Base-by-base conservation (phyloP, 2,329 filamentous ascomycete genomes). In the Pestalotiopsis sp. region DNA sequence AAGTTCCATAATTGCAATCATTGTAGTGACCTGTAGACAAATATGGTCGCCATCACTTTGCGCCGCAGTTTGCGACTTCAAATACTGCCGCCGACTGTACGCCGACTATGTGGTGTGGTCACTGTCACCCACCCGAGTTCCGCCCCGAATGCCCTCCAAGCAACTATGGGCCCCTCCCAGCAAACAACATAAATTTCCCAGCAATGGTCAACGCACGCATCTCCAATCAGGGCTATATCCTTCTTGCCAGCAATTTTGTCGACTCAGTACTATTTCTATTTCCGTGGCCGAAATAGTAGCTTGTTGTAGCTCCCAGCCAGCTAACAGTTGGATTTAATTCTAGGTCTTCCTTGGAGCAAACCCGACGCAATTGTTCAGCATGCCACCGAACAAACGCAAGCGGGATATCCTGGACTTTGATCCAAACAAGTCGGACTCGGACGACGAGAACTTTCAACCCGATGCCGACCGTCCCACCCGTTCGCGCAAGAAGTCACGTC, bases 361-460 rank as follows among this genome's bases (percentile, higher is more conserved):
- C 36, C 41, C 59, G n/a, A 45, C 11, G 12, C 27, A 39, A 67
- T 69, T 52, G 66, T 41, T 27, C 72, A 80, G 72, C 38, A 85
- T 85, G 84, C 77, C 80, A n/a, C 72, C 59, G 13, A 62, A 62
- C 68, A 90, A 90, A 77, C 82, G 89, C 67, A 91, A 90, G 83
- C 82, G 85, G 71, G 83, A 83, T 69, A 76, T 81, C 38, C 79
- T 89, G 71, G 83, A 84, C 67, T 91, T 91, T 73, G 90, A 92
- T 77, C 88, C 87, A 3, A 91, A 91, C 77, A 87, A 89, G 76
- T 91, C 90, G 65, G 90, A 92, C 73, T 84, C 90, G 2, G 86
- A 89, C 64, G 90, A 92, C 75, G 88, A 89, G 72, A 90, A 90
- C 77, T 92, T 91, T 74, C 86, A 90, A 69, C 89, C 89, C 17